Evolutionary conservation across 2,329 filamentous ascomycete genomes (phyloP).

Genomic region (Zalaria sp.): DNA sequence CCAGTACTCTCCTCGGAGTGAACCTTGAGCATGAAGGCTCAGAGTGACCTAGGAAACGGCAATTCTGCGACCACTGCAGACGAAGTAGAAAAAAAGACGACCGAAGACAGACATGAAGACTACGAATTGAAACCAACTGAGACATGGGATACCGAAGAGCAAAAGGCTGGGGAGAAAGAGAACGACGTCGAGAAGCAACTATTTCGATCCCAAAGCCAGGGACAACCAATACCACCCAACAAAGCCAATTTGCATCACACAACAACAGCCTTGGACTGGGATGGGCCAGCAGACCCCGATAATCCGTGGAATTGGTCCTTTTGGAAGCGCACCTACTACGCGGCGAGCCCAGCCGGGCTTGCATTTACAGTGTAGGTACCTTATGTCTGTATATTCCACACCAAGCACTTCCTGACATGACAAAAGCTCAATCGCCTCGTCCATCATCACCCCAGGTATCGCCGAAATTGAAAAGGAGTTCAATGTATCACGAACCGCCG

Average conservation of each 20-base stretch:
- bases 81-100: too few relatives aligned
- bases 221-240: too few relatives aligned
- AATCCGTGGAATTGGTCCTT: conserved; percentile 18
- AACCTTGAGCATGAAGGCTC: too few relatives aligned
- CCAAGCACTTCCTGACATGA: background rate
- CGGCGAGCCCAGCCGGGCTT: conserved; percentile 8
- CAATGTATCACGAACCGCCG: conserved; percentile 37
- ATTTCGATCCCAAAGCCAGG: background rate
- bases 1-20: too few relatives aligned
- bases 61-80: too few relatives aligned
- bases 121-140: too few relatives aligned
- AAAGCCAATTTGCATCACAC: background rate
- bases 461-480: conserved; percentile 37
- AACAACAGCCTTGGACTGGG: conserved; percentile 13
- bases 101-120: too few relatives aligned
- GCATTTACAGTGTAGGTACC: conserved; percentile 3
- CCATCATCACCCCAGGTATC: conserved; percentile 2
- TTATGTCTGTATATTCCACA: background rate
- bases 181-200: background rate
- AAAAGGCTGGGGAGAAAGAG: background rate
- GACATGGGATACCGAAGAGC: background rate
- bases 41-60: too few relatives aligned
- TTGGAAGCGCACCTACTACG: conserved; percentile 7
- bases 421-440: conserved; percentile 1
- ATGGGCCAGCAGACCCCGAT: conserved; percentile 12